Percentiles rank a stretch among this genome's conserved stretches.
Conservation (phyloP, 768 basidiomycete species). For the Lactarius akahatsu region DNA sequence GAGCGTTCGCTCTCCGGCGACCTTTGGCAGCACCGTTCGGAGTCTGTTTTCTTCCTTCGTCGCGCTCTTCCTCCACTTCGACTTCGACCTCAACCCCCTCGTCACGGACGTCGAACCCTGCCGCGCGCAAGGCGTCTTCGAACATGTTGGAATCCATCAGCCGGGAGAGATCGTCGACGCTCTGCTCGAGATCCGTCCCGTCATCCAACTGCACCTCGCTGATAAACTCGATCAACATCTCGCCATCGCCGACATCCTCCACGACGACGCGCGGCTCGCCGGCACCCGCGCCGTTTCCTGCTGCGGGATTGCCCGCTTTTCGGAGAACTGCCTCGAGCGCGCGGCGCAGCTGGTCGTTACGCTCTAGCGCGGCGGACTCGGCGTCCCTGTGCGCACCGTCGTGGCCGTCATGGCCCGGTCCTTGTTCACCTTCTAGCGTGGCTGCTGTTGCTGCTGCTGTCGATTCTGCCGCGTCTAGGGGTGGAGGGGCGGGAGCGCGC, state of each 20-base stretch:
- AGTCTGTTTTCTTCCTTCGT: constrained; percentile 26
- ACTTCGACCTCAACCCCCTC: constrained; percentile 33
- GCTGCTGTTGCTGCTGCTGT: not conserved
- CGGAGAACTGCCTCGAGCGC: constrained; percentile 26
- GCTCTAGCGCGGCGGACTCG: not conserved
- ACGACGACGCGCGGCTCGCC: constrained; percentile 25
- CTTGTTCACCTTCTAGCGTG: not conserved
- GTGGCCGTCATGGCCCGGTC: not conserved
- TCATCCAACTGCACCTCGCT: constrained; percentile 22
- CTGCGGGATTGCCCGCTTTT: constrained; percentile 1
- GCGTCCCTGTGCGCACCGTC: not conserved
- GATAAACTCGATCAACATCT: constrained; percentile 32
- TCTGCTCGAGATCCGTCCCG: constrained; percentile 26
- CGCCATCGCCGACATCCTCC: constrained; percentile 29
- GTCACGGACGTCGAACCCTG: constrained; percentile 50
- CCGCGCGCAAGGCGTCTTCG: constrained; percentile 51
- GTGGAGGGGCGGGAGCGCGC: constrained; percentile 6
- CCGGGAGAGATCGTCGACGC: constrained; percentile 34
- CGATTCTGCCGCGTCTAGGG: constrained; percentile 17
- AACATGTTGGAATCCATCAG: constrained; percentile 38
- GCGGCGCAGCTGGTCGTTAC: constrained; percentile 19
- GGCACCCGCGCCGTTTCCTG: not conserved
- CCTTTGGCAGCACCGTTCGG: constrained; percentile 18
- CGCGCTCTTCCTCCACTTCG: constrained; percentile 32
- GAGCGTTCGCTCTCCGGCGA: constrained; percentile 14